These are phyloP conservation scores for Stephanodiscus minutulus DNA, from an alignment of 108 stramenopile genomes.

Conservation along the genomic window DNA sequence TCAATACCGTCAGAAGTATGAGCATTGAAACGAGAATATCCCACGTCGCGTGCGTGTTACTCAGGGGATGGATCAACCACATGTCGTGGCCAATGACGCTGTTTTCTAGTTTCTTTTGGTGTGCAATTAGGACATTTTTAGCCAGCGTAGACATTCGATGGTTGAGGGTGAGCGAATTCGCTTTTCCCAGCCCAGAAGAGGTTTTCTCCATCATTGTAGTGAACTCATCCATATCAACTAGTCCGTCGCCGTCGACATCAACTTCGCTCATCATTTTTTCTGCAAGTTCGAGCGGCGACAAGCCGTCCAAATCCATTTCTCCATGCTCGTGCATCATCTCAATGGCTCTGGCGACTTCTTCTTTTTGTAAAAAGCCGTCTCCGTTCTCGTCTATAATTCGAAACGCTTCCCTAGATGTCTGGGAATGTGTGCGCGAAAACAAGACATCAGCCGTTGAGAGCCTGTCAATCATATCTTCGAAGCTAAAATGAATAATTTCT, in stretches of 20 bases:
- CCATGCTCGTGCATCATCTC: conserved; percentile 49
- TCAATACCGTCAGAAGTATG: conserved; percentile 56
- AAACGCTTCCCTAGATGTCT: conserved; percentile 59
- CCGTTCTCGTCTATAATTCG: conserved; percentile 58
- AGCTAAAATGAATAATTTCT: neutral
- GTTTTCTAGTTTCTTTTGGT: conserved; percentile 55
- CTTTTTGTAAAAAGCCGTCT: conserved; percentile 55
- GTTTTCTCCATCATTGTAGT: conserved; percentile 41
- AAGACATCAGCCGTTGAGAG: neutral
- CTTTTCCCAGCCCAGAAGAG: conserved; percentile 10
- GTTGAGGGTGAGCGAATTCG: conserved; percentile 18
- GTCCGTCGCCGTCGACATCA: conserved; percentile 56
- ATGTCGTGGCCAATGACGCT: conserved; percentile 39
- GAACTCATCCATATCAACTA: conserved; percentile 57
- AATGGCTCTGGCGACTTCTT: conserved; percentile 52
- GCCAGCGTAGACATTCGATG: conserved; percentile 53
- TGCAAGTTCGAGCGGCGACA: conserved; percentile 29
- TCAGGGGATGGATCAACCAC: conserved; percentile 58
- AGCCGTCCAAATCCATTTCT: conserved; percentile 33
- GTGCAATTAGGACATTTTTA: conserved; percentile 48
- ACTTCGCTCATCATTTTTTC: conserved; percentile 55
- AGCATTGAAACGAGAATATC: conserved; percentile 55
- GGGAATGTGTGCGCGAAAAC: neutral
- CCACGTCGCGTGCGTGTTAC: conserved; percentile 48
- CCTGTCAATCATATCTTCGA: neutral